Conservation (phyloP, 2,329 filamentous ascomycete genomes). For the Penicillium janthinellum region DNA sequence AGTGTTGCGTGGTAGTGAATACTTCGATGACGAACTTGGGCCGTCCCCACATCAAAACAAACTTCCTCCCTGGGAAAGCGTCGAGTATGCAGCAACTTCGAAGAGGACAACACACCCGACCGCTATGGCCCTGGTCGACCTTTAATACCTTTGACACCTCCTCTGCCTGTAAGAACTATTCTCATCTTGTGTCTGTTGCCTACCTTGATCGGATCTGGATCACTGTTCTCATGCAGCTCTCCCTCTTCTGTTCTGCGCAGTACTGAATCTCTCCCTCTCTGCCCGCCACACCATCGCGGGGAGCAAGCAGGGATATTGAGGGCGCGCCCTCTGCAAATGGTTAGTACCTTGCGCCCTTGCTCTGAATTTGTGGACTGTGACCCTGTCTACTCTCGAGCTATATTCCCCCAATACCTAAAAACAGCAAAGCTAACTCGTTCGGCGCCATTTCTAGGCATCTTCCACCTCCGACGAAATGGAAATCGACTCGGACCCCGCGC, state of each 20-base stretch:
- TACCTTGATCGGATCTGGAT: background rate
- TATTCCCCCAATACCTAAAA: background rate
- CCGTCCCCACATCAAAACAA: conserved; percentile 22
- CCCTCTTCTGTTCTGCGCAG: background rate
- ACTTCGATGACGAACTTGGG: conserved; percentile 1
- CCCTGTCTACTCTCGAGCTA: background rate
- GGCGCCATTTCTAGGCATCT: conserved; percentile 14
- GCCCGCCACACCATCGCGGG: conserved; percentile 17
- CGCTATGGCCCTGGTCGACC: background rate
- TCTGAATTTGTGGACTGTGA: background rate
- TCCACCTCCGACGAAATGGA: conserved; percentile 18
- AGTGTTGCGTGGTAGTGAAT: conserved; percentile 9
- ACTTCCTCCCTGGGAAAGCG: conserved; percentile 28
- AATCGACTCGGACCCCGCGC: conserved; percentile 19
- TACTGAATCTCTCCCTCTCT: conserved; percentile 1
- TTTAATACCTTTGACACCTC: conserved; percentile 1
- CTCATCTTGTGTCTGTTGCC: background rate
- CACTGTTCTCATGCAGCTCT: conserved; percentile 8
- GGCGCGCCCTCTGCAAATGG: conserved; percentile 15
- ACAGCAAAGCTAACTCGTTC: conserved; percentile 12
- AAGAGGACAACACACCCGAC: background rate
- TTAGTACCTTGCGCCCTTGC: conserved; percentile 15
- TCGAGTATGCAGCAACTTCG: conserved; percentile 23
- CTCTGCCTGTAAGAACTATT: background rate
- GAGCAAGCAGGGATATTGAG: conserved; percentile 18